phyloP scores from a whole-genome alignment of 306 rosid species.

The Carpinus fangiana region DNA sequence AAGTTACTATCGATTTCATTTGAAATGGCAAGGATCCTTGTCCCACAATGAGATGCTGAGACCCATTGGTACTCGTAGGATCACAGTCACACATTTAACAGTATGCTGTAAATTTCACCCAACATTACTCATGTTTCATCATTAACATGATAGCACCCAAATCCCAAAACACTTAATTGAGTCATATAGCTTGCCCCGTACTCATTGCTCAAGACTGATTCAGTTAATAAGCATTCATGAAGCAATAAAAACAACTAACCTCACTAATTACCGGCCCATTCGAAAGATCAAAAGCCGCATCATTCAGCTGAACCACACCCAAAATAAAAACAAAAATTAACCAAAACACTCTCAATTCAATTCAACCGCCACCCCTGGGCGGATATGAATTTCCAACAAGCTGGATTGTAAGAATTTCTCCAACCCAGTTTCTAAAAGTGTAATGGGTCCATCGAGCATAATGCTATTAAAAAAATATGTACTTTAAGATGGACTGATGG shows the following conservation, averaged over 20 bases:
- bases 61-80: not conserved
- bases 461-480: too few species aligned
- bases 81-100: not conserved
- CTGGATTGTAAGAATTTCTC: too few species aligned
- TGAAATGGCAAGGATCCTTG: too few species aligned
- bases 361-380: not conserved
- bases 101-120: not conserved
- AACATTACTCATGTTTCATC: not conserved
- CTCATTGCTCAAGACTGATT: not conserved
- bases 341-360: not conserved
- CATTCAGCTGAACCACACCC: conserved; percentile 64
- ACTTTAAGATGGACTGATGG: too few species aligned
- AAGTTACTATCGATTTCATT: too few species aligned
- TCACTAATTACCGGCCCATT: conserved; percentile 71
- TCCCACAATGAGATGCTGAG: too few species aligned
- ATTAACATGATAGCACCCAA: not conserved
- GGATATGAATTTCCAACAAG: too few species aligned
- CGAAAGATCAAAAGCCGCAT: conserved; percentile 94
- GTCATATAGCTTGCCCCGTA: not conserved
- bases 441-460: too few species aligned
- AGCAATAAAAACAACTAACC: conserved; percentile 44
- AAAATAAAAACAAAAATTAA: conserved; percentile 16
- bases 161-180: not conserved
- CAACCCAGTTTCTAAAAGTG: too few species aligned
- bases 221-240: not conserved